A percentile compares a stretch with the other conserved stretches of the same genome.
These are phyloP conservation scores for Kodamaea anthophila DNA, from an alignment of 1,139 yeast species.

Conservation along the genomic window DNA sequence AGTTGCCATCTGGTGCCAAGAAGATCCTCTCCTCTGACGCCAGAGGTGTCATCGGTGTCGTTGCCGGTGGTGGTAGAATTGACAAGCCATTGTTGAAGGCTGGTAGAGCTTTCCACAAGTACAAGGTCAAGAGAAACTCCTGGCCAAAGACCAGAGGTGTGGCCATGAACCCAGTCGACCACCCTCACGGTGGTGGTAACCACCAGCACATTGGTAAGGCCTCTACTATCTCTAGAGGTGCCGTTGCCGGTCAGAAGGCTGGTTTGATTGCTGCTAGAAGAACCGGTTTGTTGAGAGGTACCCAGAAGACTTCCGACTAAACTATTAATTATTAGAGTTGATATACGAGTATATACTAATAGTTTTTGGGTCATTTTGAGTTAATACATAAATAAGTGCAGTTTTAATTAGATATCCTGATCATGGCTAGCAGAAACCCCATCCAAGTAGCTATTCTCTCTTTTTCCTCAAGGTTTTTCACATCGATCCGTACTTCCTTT, in stretches of 20 bases:
- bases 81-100: slow-evolving; percentile 99
- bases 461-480: no score
- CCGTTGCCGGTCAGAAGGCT: slow-evolving; percentile 99
- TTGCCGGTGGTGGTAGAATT: slow-evolving; percentile 99
- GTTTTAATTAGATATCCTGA: background rate
- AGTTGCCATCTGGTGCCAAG: slow-evolving; percentile 99
- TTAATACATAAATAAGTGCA: slow-evolving; percentile 1
- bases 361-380: slow-evolving; percentile 4
- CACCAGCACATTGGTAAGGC: slow-evolving; percentile 99
- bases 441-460: no score
- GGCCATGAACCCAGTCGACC: slow-evolving; percentile 96
- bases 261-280: slow-evolving; percentile 99
- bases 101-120: slow-evolving; percentile 99
- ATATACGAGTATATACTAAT: slow-evolving; percentile 3
- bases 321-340: slow-evolving; percentile 4
- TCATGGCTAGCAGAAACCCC: no score
- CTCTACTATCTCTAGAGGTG: slow-evolving; percentile 99
- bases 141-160: slow-evolving; percentile 99
- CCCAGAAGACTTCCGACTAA: slow-evolving; percentile 89
- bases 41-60: slow-evolving; percentile 99
- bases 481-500: background rate
- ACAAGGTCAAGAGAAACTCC: slow-evolving; percentile 97
- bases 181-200: slow-evolving; percentile 99
- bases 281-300: slow-evolving; percentile 99
- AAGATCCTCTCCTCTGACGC: slow-evolving; percentile 91